These are phyloP conservation scores for Stagonosporopsis cucurbitacearum DNA, from an alignment of 2,329 filamentous ascomycete species.

Conservation along the genomic window DNA sequence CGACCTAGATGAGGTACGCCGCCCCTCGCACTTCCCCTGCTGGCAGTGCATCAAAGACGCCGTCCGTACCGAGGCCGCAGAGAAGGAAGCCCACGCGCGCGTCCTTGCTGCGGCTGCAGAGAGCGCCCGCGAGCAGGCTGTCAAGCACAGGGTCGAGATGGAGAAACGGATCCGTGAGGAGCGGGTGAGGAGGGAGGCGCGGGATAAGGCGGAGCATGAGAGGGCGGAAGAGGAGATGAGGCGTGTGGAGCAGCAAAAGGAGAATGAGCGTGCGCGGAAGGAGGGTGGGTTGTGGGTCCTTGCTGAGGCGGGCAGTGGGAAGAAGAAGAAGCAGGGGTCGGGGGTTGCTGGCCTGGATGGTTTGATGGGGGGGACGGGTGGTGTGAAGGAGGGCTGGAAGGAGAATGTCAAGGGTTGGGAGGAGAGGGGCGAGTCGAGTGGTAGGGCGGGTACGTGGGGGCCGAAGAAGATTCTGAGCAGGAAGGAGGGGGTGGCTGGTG, in stretches of 20 bases:
- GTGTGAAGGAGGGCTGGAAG: conserved; percentile 16
- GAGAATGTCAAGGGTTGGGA: background rate
- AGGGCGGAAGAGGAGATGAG: conserved; percentile 23
- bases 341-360: background rate
- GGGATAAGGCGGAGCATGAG: conserved; percentile 31
- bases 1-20: conserved; percentile 13
- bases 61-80: conserved; percentile 19
- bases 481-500: conserved; percentile 19
- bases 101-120: conserved; percentile 4
- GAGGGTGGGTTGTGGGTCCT: conserved; percentile 32
- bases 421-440: conserved; percentile 19
- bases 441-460: conserved; percentile 35
- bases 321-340: conserved; percentile 21
- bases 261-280: conserved; percentile 22
- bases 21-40: conserved; percentile 33
- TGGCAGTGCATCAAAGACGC: conserved; percentile 29
- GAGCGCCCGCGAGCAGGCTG: conserved; percentile 17
- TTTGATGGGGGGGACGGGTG: conserved; percentile 1
- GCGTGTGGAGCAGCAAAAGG: conserved; percentile 22
- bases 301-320: conserved; percentile 28
- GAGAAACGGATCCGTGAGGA: conserved; percentile 29
- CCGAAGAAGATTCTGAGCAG: conserved; percentile 36
- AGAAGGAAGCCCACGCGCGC: background rate
- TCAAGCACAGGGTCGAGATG: conserved; percentile 16
- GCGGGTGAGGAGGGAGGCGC: conserved; percentile 29